phyloP scores from a whole-genome alignment of 257 asterid species.

The Solanum pimpinellifolium region DNA sequence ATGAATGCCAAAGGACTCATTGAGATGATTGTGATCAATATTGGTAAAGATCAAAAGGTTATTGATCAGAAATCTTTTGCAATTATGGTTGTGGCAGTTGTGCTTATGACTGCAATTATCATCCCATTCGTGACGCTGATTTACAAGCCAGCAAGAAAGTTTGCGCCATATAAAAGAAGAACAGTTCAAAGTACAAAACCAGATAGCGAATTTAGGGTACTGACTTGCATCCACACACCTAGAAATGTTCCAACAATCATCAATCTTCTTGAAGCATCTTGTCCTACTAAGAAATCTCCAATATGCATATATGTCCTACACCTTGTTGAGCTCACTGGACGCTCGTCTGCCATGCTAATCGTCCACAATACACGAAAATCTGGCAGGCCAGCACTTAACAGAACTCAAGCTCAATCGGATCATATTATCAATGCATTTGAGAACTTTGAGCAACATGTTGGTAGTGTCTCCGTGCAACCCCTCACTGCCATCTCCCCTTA shows the following conservation, averaged over 20 bases:
- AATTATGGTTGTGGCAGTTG: constrained; percentile 8
- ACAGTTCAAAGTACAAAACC: neutral
- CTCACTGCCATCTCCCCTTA: constrained; percentile 91
- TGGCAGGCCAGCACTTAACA: constrained; percentile 56
- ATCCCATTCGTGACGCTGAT: neutral
- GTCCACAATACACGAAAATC: constrained; percentile 28
- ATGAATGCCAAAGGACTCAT: constrained; percentile 5
- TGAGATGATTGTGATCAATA: neutral
- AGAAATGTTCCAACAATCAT: constrained; percentile 1
- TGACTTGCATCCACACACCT: neutral
- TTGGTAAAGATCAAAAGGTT: neutral
- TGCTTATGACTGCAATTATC: neutral
- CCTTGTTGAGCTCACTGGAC: constrained; percentile 4
- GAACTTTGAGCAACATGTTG: constrained; percentile 66
- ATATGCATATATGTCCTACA: neutral
- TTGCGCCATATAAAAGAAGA: neutral
- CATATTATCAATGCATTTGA: constrained; percentile 90
- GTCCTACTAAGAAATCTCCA: neutral
- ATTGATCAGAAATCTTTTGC: neutral
- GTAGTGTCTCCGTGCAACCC: constrained; percentile 53
- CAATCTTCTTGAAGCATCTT: constrained; percentile 1
- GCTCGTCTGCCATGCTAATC: constrained; percentile 2
- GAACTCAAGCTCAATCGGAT: constrained; percentile 86
- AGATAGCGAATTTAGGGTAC: neutral
- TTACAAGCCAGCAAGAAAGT: neutral